Conservation (phyloP, 306 rosid species). For the Canavalia ensiformis region DNA sequence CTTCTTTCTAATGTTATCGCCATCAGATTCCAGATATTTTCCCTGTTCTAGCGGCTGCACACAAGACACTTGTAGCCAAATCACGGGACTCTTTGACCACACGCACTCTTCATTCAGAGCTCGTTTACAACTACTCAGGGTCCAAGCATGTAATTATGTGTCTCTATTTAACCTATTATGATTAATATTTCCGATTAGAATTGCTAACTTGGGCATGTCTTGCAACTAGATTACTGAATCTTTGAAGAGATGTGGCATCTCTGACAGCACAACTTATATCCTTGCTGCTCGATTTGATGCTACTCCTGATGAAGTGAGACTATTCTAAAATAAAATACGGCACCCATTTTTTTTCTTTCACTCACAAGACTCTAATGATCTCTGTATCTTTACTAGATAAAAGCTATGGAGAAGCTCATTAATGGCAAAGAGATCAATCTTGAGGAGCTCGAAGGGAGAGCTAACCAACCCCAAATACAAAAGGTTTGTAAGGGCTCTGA, state of each 20-base stretch:
- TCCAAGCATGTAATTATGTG: conserved; percentile 81
- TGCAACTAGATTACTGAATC: conserved; percentile 83
- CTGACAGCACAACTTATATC: conserved; percentile 72
- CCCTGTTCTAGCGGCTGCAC: conserved; percentile 83
- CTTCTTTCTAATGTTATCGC: conserved; percentile 47
- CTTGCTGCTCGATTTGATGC: conserved; percentile 86
- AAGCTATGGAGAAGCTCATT: conserved; percentile 72
- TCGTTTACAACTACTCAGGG: conserved; percentile 88
- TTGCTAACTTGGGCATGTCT: conserved; percentile 50
- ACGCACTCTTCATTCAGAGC: conserved; percentile 94
- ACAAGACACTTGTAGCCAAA: conserved; percentile 78
- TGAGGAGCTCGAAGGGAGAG: conserved; percentile 79
- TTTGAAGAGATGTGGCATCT: conserved; percentile 87
- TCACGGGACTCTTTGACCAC: conserved; percentile 83
- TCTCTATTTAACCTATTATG: conserved; percentile 25
- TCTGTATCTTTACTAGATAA: conserved; percentile 54
- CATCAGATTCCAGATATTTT: conserved; percentile 87
- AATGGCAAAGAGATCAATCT: conserved; percentile 73
- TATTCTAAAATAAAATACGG: conserved; percentile 19
- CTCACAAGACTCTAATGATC: conserved; percentile 8
- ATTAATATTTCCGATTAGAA: conserved; percentile 25
- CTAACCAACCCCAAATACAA: conserved; percentile 77
- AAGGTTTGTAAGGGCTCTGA: conserved; percentile 61
- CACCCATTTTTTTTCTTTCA: neutral
- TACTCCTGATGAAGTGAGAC: conserved; percentile 74